These are phyloP conservation scores for Candida piceae DNA, from an alignment of 805 yeast genomes.

Conservation along the genomic window DNA sequence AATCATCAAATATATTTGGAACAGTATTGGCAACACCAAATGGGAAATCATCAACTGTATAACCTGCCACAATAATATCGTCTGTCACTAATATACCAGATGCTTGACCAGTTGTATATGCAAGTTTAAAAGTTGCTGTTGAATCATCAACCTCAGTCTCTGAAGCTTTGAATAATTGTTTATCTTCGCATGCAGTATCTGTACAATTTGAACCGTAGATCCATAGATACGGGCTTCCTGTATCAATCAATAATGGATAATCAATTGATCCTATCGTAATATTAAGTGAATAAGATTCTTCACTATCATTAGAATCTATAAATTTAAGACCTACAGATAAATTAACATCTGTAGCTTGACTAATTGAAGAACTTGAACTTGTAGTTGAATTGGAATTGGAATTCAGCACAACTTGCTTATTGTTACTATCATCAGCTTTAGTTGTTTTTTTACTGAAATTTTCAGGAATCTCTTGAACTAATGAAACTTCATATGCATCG, in stretches of 20 bases:
- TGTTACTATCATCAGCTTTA: too few relatives aligned
- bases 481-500: too few relatives aligned
- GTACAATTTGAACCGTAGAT: constrained; percentile 49
- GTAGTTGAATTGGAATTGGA: background rate
- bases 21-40: constrained; percentile 52
- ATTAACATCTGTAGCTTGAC: constrained; percentile 3
- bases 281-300: constrained; percentile 35
- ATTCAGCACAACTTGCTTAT: too few relatives aligned
- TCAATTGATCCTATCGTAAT: constrained; percentile 35
- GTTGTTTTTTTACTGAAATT: too few relatives aligned
- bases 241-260: constrained; percentile 53
- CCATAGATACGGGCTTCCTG: constrained; percentile 65
- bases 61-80: constrained; percentile 33
- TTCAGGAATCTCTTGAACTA: too few relatives aligned
- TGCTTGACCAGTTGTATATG: constrained; percentile 51
- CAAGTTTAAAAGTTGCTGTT: constrained; percentile 38
- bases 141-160: constrained; percentile 11
- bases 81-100: constrained; percentile 43
- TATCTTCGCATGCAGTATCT: constrained; percentile 36
- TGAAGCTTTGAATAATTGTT: constrained; percentile 27
- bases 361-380: background rate
- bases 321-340: constrained; percentile 22
- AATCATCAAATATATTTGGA: constrained; percentile 48
- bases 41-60: constrained; percentile 34
- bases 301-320: constrained; percentile 20